phyloP scores from a whole-genome alignment of 1,284 basidiomycete genomes.

The Sanghuangporus weigelae region DNA sequence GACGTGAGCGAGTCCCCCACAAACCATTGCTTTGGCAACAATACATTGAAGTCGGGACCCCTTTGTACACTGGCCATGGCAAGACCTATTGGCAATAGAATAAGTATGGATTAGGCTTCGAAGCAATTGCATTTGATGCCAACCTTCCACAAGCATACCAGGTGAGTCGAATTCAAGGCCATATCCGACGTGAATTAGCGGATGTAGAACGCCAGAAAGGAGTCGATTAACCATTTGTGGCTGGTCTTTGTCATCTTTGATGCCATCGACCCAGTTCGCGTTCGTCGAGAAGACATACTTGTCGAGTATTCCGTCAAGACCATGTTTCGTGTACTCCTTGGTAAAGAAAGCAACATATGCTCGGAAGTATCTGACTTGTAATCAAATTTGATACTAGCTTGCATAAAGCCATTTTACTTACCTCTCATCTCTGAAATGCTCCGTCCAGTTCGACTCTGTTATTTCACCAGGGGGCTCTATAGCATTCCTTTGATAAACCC shows the following conservation, averaged over 20 bases:
- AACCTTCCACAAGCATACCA: conserved; percentile 63
- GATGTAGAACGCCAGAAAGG: conserved; percentile 55
- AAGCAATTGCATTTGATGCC: background rate
- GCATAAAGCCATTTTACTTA: conserved; percentile 19
- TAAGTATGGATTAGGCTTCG: background rate
- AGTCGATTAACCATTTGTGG: conserved; percentile 60
- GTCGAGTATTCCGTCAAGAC: conserved; percentile 40
- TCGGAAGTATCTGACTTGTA: conserved; percentile 43
- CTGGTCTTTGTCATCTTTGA: conserved; percentile 28
- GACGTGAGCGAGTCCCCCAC: background rate
- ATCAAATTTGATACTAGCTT: background rate
- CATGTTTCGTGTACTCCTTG: conserved; percentile 37
- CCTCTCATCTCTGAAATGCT: conserved; percentile 46
- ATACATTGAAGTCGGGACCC: conserved; percentile 3
- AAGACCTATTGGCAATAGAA: conserved; percentile 1
- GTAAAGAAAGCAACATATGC: conserved; percentile 55
- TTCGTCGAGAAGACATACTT: conserved; percentile 52
- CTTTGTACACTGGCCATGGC: conserved; percentile 9
- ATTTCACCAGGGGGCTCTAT: conserved; percentile 40
- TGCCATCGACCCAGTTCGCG: conserved; percentile 38
- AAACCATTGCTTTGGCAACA: conserved; percentile 9
- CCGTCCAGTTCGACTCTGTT: conserved; percentile 38
- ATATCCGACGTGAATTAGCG: conserved; percentile 60
- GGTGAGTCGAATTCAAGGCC: conserved; percentile 58
- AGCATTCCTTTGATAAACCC: conserved; percentile 33